Percentiles rank a stretch among this genome's conserved stretches.
phyloP scores from a whole-genome alignment of 2,329 filamentous ascomycete species.

The Sclerotinia trifoliorum region DNA sequence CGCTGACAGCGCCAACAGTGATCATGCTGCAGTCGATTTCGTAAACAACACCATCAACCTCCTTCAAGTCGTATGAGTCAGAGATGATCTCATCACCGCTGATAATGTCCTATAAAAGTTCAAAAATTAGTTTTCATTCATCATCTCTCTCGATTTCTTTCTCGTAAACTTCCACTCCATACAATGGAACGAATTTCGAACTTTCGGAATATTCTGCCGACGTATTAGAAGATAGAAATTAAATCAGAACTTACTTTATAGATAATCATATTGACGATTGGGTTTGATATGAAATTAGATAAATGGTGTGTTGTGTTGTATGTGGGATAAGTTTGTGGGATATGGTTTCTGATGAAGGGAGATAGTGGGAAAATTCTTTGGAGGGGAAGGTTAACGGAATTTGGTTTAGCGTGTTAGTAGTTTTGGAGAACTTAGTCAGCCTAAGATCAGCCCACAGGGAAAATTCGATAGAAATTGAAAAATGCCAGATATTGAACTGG shows the following conservation, averaged over 20 bases:
- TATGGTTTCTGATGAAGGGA: constrained; percentile 11
- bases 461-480: not conserved
- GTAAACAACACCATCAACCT: constrained; percentile 76
- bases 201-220: constrained; percentile 5
- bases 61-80: constrained; percentile 84
- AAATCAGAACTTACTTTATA: constrained; percentile 47
- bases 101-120: constrained; percentile 70
- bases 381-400: constrained; percentile 21
- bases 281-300: not conserved
- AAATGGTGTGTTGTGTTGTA: not conserved
- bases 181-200: not conserved
- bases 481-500: not conserved
- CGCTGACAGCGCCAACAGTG: constrained; percentile 68
- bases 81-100: constrained; percentile 95
- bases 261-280: constrained; percentile 52
- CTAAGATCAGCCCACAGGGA: not conserved
- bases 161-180: constrained; percentile 1
- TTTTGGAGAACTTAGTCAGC: not conserved
- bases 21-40: constrained; percentile 94
- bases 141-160: not conserved
- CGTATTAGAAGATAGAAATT: constrained; percentile 10
- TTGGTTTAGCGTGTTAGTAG: not conserved
- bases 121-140: constrained; percentile 22
- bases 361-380: constrained; percentile 22
- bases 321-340: constrained; percentile 10